Conservation (phyloP, 1,284 basidiomycete genomes). For the Stygiomarasmius scandens region DNA sequence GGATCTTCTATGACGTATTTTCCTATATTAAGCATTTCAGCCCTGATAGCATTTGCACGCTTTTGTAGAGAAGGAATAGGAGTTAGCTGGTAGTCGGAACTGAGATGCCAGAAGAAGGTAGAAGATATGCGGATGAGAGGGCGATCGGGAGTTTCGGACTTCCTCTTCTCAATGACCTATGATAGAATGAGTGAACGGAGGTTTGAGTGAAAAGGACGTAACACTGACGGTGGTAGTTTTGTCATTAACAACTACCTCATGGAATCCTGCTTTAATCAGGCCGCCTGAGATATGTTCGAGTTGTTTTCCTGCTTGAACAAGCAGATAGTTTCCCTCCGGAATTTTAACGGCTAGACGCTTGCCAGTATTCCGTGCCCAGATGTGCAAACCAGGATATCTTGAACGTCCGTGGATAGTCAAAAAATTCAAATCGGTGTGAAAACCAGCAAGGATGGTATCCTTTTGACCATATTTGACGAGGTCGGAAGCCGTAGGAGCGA, state of each 20-base stretch:
- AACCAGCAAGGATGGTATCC: constrained; percentile 86
- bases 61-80: constrained; percentile 62
- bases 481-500: constrained; percentile 91
- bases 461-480: constrained; percentile 76
- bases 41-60: constrained; percentile 44
- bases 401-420: constrained; percentile 91
- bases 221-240: constrained; percentile 66
- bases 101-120: constrained; percentile 94
- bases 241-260: constrained; percentile 88
- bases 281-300: constrained; percentile 89
- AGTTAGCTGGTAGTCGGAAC: constrained; percentile 76
- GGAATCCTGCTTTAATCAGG: constrained; percentile 88
- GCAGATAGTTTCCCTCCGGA: constrained; percentile 70
- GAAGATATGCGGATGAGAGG: constrained; percentile 90
- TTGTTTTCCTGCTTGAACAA: constrained; percentile 91
- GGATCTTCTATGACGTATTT: constrained; percentile 46
- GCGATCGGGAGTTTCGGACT: constrained; percentile 62
- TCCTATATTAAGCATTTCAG: constrained; percentile 39
- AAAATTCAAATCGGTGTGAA: constrained; percentile 86
- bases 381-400: constrained; percentile 80
- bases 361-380: constrained; percentile 91
- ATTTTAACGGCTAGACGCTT: constrained; percentile 85
- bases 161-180: constrained; percentile 69
- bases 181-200: constrained; percentile 7
- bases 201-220: background rate